Evolutionary conservation across 164 flowering plant species (phyloP).

Genomic region (Vitis vinifera): ASM3070453v1 NC_081805.1:4819001-4819500

Average conservation of each 20-base stretch:
- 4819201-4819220: no score
- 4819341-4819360: slow-evolving; percentile 92
- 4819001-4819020: no score
- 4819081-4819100: no score
- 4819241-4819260: not conserved
- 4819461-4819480: slow-evolving; percentile 19
- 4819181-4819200: no score
- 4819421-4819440: slow-evolving; percentile 76
- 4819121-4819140: no score
- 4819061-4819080: no score
- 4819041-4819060: no score
- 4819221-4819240: no score
- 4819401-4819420: slow-evolving; percentile 56
- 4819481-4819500: slow-evolving; percentile 43
- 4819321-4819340: slow-evolving; percentile 99
- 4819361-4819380: slow-evolving; percentile 65
- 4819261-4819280: slow-evolving; percentile 27
- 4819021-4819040: no score
- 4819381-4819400: slow-evolving; percentile 74
- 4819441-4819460: slow-evolving; percentile 59
- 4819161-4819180: no score
- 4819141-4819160: no score
- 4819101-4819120: no score
- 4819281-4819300: slow-evolving; percentile 87
- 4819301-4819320: slow-evolving; percentile 75